Base-by-base conservation (phyloP, 1,284 basidiomycete species). In the Retiboletus flavoniger region DNA sequence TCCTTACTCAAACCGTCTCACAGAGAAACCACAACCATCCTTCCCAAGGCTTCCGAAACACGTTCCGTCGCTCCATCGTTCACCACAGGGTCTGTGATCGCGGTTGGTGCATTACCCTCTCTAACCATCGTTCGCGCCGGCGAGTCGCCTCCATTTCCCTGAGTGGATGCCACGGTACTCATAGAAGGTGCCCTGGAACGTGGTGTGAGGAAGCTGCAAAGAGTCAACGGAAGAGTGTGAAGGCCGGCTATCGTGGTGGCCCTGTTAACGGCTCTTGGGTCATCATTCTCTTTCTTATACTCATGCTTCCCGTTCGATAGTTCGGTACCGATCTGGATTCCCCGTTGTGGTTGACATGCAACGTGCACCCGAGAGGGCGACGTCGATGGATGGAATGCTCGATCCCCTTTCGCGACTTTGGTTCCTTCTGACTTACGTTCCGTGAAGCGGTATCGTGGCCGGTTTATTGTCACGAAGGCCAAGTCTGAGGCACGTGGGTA, bases 391-490 rank as follows among this genome's bases (percentile, higher is more conserved):
- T 26, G 19, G 16, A 5, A 35, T 44, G 38, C 53, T n/a, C 44
- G 46, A 5, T 39, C 47, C 3, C 2, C 55, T 42, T 50, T 46
- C 42, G 9, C 7, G 9, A 10, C 35, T 28, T 51, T 47, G 31
- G 17, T 26, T 14, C 28, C 54, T 29, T 62, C 58, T n/a, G 54
- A 50, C 48, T 57, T 63, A n/a, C 62, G 51, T 42, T 45, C 48
- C 13, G 60, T 28, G 46, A 70, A 67, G 0, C 63, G 64, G 50
- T 69, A 64, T 45, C 56, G 59, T 1, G 67, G 62, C 5, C 63
- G 63, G 40, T 60, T 55, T 28, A 66, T 59, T 5, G 65, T 64
- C 47, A 72, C 61, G 45, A 74, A 72, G 6, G 58, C 47, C 29
- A 62, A 58, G 53, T 75, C 71, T 2, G 67, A 47, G 6, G 66